Percentiles rank a stretch among this genome's conserved stretches.
Conservation (phyloP, 2,329 filamentous ascomycete genomes). For the Botrytis pseudocinerea region DNA sequence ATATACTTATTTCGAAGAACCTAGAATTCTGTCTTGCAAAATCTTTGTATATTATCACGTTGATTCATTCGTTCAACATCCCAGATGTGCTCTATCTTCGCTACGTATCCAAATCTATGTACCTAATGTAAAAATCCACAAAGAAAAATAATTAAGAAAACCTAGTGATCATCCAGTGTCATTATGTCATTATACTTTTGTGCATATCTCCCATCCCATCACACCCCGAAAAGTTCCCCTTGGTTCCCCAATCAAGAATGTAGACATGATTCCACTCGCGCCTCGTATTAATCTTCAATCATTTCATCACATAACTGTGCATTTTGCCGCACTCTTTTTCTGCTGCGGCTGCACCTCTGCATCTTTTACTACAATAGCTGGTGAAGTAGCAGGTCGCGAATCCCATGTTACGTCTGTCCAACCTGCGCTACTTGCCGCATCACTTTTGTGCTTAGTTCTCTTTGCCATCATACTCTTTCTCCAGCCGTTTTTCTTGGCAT, state of each 20-base stretch:
- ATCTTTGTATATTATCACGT: neutral
- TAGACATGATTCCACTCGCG: neutral
- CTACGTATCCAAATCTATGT: neutral
- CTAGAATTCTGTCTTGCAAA: neutral
- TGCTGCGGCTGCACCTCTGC: neutral
- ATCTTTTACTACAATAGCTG: constrained; percentile 24
- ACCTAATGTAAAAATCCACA: neutral
- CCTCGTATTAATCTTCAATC: neutral
- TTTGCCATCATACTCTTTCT: constrained; percentile 39
- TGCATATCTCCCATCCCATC: neutral
- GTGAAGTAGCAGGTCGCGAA: constrained; percentile 9
- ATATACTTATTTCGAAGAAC: neutral
- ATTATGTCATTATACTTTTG: neutral
- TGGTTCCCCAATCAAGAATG: neutral
- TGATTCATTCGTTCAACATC: neutral
- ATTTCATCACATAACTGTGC: neutral
- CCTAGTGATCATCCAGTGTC: neutral
- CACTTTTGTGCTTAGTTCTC: constrained; percentile 45
- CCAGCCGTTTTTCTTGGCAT: constrained; percentile 61
- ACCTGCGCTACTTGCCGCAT: constrained; percentile 48
- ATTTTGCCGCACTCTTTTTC: constrained; percentile 7
- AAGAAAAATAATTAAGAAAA: neutral
- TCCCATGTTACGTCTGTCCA: constrained; percentile 53
- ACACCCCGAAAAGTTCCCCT: neutral
- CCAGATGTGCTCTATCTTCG: neutral